A percentile compares a stretch with the other conserved stretches of the same genome.
Evolutionary conservation across 139 green algal species (phyloP).

Genomic region (Picochlorum sp.): DNA sequence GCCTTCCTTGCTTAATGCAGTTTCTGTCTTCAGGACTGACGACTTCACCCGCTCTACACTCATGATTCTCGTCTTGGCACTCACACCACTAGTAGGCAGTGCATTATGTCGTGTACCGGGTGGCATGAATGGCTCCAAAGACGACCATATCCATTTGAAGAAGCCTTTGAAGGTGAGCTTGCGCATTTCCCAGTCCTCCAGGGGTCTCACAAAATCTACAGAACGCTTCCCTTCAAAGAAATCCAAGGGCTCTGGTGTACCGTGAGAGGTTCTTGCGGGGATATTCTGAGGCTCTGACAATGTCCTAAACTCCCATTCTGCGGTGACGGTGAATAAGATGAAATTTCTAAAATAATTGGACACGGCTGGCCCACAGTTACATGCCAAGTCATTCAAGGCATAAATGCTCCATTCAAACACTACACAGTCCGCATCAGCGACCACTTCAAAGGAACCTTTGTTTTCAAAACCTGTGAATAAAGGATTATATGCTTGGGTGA

Average conservation of each 20-base stretch:
- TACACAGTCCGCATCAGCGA: constrained; percentile 20
- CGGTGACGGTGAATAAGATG: constrained; percentile 3
- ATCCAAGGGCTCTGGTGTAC: not conserved
- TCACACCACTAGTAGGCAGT: constrained; percentile 12
- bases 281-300: not conserved
- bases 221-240: constrained; percentile 17
- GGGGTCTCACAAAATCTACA: constrained; percentile 16
- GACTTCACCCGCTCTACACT: not conserved
- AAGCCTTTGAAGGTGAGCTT: not conserved
- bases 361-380: constrained; percentile 11
- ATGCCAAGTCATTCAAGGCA: constrained; percentile 17
- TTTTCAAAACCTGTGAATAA: constrained; percentile 10
- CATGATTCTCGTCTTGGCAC: constrained; percentile 11
- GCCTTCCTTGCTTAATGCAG: too few relatives aligned
- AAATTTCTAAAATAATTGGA: constrained; percentile 20
- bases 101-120: constrained; percentile 15
- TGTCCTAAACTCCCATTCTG: constrained; percentile 1
- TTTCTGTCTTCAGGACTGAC: too few relatives aligned
- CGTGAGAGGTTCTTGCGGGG: constrained; percentile 1
- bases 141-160: constrained; percentile 11
- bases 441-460: not conserved
- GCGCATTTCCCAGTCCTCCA: constrained; percentile 13
- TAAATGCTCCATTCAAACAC: constrained; percentile 17
- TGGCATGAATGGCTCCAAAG: constrained; percentile 17
- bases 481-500: too few relatives aligned